Conservation (phyloP, 805 yeast species). For the Nematodospora valgi region DNA sequence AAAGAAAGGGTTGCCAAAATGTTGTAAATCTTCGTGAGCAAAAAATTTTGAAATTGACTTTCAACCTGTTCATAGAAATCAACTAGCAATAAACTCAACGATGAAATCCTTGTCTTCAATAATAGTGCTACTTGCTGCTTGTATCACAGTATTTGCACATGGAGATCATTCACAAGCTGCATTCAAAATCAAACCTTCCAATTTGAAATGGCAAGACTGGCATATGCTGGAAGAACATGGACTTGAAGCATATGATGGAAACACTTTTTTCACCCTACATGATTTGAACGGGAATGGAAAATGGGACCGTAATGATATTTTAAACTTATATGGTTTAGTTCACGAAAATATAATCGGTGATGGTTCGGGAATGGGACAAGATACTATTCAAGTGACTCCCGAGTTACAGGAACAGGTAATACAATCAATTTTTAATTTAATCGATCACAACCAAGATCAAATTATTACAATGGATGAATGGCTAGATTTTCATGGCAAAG, state of each 20-base stretch:
- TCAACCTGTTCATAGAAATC: neutral
- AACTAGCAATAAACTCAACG: slow-evolving; percentile 4
- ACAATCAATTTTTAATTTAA: slow-evolving; percentile 48
- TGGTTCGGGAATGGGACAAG: slow-evolving; percentile 87
- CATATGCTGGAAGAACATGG: slow-evolving; percentile 92
- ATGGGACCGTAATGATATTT: slow-evolving; percentile 59
- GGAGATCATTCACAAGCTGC: slow-evolving; percentile 9
- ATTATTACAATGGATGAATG: slow-evolving; percentile 67
- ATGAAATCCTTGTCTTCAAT: slow-evolving; percentile 3
- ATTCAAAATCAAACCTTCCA: slow-evolving; percentile 37
- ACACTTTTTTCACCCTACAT: slow-evolving; percentile 75
- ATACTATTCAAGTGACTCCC: slow-evolving; percentile 41
- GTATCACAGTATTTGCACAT: slow-evolving; percentile 11
- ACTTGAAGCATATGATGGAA: slow-evolving; percentile 67
- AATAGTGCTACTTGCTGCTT: neutral
- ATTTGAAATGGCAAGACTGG: slow-evolving; percentile 73
- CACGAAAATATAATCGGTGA: slow-evolving; percentile 75
- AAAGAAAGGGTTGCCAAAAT: no score
- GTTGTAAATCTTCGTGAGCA: no score
- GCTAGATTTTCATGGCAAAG: slow-evolving; percentile 53
- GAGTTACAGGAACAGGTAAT: slow-evolving; percentile 56
- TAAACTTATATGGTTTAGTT: slow-evolving; percentile 76
- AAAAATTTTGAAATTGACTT: neutral
- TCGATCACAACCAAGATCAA: slow-evolving; percentile 69
- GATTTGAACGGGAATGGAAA: slow-evolving; percentile 61